Evolutionary conservation across 345 rosid genomes (phyloP).

Genomic region (Eucalyptus sideroxylon): DNA sequence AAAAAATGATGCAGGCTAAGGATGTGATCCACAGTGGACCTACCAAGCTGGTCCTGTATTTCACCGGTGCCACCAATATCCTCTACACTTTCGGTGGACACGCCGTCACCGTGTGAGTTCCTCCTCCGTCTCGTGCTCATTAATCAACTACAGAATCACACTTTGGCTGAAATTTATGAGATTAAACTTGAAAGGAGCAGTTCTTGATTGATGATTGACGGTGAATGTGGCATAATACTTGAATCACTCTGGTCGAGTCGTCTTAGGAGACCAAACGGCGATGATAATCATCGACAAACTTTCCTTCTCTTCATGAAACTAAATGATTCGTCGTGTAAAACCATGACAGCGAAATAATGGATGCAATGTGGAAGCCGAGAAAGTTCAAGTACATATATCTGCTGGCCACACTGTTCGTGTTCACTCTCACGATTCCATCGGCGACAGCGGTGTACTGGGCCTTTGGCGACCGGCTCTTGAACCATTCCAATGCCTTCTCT

Average conservation of each 20-base stretch:
- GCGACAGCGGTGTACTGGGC: conserved; percentile 77
- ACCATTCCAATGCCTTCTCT: conserved; percentile 67
- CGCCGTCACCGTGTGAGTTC: conserved; percentile 73
- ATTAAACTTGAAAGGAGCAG: not conserved
- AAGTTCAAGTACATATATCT: conserved; percentile 81
- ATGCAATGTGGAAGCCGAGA: conserved; percentile 86
- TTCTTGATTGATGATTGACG: not conserved
- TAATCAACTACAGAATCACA: not conserved
- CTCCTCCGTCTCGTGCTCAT: not conserved
- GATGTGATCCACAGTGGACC: conserved; percentile 65
- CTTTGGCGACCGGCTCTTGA: conserved; percentile 71
- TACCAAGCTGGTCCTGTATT: conserved; percentile 46
- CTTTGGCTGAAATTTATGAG: not conserved
- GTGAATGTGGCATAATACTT: not conserved
- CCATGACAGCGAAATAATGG: conserved; percentile 60
- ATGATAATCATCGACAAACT: not conserved
- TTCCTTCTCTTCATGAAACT: not conserved
- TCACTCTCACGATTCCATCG: conserved; percentile 75
- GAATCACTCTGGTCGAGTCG: not conserved
- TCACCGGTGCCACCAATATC: conserved; percentile 88
- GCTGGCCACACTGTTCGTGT: conserved; percentile 62
- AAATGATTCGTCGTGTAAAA: not conserved
- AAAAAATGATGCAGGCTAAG: conserved; percentile 17
- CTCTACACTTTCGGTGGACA: conserved; percentile 89
- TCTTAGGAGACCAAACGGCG: not conserved